Evolutionary conservation across 2,329 filamentous ascomycete species (phyloP).

Genomic region (Exophiala oligosperma): DNA sequence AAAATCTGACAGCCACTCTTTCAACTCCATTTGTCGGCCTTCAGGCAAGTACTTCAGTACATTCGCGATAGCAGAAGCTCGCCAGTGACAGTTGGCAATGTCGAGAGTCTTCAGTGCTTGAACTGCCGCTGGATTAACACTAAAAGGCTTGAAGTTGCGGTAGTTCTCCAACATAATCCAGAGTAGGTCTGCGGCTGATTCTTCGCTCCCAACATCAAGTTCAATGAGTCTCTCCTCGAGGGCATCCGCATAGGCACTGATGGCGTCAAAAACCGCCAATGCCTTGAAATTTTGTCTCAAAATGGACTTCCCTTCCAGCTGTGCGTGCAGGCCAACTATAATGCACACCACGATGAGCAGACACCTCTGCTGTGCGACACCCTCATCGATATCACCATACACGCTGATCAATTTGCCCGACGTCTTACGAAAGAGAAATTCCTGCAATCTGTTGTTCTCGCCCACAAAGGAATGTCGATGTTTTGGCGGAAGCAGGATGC

Average conservation of each 20-base stretch:
- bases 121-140: neutral
- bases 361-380: slow-evolving; percentile 12
- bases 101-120: slow-evolving; percentile 8
- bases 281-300: neutral
- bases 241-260: slow-evolving; percentile 5
- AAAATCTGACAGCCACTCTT: slow-evolving; percentile 11
- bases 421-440: slow-evolving; percentile 14
- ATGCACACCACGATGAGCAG: slow-evolving; percentile 13
- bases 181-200: slow-evolving; percentile 15
- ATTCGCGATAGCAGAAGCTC: slow-evolving; percentile 16
- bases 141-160: slow-evolving; percentile 7
- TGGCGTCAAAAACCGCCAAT: slow-evolving; percentile 5
- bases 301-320: slow-evolving; percentile 1
- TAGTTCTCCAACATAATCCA: slow-evolving; percentile 23
- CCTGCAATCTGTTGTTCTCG: slow-evolving; percentile 6
- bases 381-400: slow-evolving; percentile 19
- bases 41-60: slow-evolving; percentile 17
- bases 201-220: slow-evolving; percentile 11
- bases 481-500: slow-evolving; percentile 1
- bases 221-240: slow-evolving; percentile 15
- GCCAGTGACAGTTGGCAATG: slow-evolving; percentile 15
- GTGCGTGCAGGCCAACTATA: slow-evolving; percentile 7
- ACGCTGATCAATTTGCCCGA: slow-evolving; percentile 10
- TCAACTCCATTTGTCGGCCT: slow-evolving; percentile 7
- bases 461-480: slow-evolving; percentile 1